A percentile compares a stretch with the other conserved stretches of the same genome.
These are phyloP conservation scores for Penicillium coffeae DNA, from an alignment of 495 filamentous ascomycete genomes.

Conservation along the genomic window DNA sequence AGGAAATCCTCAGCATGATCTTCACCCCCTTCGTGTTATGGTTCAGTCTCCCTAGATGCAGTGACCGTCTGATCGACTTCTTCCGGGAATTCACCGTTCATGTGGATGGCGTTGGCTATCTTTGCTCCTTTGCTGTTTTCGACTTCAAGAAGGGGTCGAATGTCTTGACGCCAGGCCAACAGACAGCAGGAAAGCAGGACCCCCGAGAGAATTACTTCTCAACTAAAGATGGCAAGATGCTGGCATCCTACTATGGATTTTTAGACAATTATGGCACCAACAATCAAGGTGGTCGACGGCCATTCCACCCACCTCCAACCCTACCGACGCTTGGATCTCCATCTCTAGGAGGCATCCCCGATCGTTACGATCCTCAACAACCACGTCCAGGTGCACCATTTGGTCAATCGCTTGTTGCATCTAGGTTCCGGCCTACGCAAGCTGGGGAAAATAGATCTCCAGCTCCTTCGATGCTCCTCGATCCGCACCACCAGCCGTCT, in stretches of 20 bases:
- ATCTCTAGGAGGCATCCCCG: constrained; percentile 43
- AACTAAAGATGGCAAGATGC: constrained; percentile 95
- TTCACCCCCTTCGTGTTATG: constrained; percentile 88
- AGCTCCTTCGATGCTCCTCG: constrained; percentile 67
- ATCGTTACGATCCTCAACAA: constrained; percentile 46
- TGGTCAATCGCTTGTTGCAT: constrained; percentile 25
- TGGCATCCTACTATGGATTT: constrained; percentile 89
- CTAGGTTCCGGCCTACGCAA: constrained; percentile 26
- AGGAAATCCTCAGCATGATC: constrained; percentile 88
- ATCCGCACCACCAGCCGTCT: constrained; percentile 82
- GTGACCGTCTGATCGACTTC: constrained; percentile 93
- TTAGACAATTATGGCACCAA: constrained; percentile 81
- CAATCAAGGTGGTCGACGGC: constrained; percentile 46
- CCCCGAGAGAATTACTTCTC: constrained; percentile 88
- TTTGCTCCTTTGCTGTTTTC: constrained; percentile 97
- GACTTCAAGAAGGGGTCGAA: constrained; percentile 84
- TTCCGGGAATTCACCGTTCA: constrained; percentile 97
- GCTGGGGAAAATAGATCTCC: constrained; percentile 34
- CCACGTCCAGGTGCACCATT: constrained; percentile 25
- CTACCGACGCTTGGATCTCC: constrained; percentile 68
- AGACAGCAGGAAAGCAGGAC: constrained; percentile 42
- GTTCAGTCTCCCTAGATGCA: constrained; percentile 81
- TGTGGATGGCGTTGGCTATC: constrained; percentile 91
- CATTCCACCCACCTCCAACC: constrained; percentile 73
- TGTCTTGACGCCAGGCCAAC: constrained; percentile 43